Evolutionary conservation across 306 rosid genomes (phyloP), one percentile per base, ranked within the genome.

Genomic region (Hylodesmum podocarpum): DNA sequence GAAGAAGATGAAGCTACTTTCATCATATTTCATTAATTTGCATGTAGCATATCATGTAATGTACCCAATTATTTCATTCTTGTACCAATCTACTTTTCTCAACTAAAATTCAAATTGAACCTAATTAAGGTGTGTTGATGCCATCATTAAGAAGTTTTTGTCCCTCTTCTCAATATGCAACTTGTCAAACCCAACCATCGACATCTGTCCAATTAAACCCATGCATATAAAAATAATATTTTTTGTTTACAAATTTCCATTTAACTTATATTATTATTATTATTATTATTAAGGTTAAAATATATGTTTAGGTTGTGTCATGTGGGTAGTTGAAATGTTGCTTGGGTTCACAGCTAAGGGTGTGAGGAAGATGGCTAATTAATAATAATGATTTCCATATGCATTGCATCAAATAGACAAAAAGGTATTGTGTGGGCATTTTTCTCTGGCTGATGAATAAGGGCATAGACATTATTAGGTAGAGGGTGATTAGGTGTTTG

Each of bases 271-370:
- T 14, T 3, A 13, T 44, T 13, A 3, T n/a, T 58, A 6, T 28
- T 27, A 5, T 14, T 16, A 28, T 9, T 10, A 6, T 34, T 71
- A 39, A 55, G 18, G 18, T 39, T n/a, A 18, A 24, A 34, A 65
- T 70, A 43, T 36, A 50, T 8, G 34, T 15, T 15, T 0, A 40
- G n/a, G 37, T 3, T 59, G 22, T 34, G 40, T 31, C 10, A 13
- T 4, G 72, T 51, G 21, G 19, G 62, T 16, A 49, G 53, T 16
- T 59, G 58, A 72, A 39, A 66, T 73, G 73, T 86, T 12, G 81
- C 89, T 86, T 92, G 82, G 85, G 87, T 88, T 92, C 78, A 25
- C 85, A 85, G 87, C 49, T 19, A 92, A 88, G 88, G 9, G 29
- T 64, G 57, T 31, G 54, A 4, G 37, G 5, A 21, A 28, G 71